Conservation (phyloP, 306 rosid genomes). For the Medicago arabica region DNA sequence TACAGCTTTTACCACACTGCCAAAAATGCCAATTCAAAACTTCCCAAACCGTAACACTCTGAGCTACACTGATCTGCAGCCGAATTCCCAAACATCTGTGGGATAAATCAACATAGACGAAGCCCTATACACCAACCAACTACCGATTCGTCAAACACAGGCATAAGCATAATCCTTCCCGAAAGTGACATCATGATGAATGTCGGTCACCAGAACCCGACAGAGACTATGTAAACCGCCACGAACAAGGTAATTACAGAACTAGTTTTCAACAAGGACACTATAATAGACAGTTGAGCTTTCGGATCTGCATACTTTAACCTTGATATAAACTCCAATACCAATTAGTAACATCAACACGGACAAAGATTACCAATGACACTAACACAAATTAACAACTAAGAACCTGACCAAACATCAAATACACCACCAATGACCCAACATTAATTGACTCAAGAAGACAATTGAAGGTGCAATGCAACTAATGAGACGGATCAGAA, state of each 20-base stretch:
- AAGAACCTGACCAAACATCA: conserved; percentile 48
- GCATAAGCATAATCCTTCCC: conserved; percentile 35
- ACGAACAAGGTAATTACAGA: conserved; percentile 50
- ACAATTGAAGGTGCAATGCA: conserved; percentile 33
- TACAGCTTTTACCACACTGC: conserved; percentile 45
- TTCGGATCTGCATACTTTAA: conserved; percentile 49
- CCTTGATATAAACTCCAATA: conserved; percentile 44
- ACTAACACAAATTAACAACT: conserved; percentile 46
- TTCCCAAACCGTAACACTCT: conserved; percentile 39
- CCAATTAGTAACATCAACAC: conserved; percentile 43
- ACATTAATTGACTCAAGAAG: conserved; percentile 24
- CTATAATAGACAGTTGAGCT: conserved; percentile 31
- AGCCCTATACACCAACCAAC: conserved; percentile 31
- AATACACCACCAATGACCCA: conserved; percentile 46
- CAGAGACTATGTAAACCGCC: conserved; percentile 44
- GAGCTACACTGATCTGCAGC: conserved; percentile 40
- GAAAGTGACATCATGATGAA: conserved; percentile 56
- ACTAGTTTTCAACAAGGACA: conserved; percentile 35
- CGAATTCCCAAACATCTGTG: conserved; percentile 28
- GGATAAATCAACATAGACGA: conserved; percentile 41
- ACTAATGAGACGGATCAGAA: conserved; percentile 25
- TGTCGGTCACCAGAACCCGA: conserved; percentile 58
- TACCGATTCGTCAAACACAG: conserved; percentile 30
- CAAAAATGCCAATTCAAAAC: conserved; percentile 46
- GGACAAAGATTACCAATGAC: conserved; percentile 38